phyloP scores from a whole-genome alignment of 768 basidiomycete genomes.

The Mycena sanguinolenta region DNA sequence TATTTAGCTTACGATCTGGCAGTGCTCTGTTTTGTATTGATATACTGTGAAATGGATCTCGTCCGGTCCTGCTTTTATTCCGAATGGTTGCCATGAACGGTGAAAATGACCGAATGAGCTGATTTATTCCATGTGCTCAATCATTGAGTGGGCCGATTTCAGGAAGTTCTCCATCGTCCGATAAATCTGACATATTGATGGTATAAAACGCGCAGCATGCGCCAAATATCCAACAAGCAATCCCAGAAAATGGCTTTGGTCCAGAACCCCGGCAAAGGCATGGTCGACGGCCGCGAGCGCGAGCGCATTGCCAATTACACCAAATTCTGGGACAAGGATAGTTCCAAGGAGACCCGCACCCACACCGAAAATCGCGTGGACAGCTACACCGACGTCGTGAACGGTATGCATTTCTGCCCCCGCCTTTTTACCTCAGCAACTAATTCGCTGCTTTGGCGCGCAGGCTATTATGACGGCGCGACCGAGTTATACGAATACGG shows the following conservation, averaged over 20 bases:
- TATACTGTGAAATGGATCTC: background rate
- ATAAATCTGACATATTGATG: background rate
- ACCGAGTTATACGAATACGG: constrained; percentile 97
- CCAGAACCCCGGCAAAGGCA: constrained; percentile 22
- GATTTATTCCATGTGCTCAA: background rate
- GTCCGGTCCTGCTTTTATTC: background rate
- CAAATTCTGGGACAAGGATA: constrained; percentile 92
- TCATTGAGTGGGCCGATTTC: background rate
- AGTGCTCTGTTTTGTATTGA: constrained; percentile 11
- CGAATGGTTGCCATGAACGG: too few species aligned
- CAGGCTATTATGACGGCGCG: constrained; percentile 97
- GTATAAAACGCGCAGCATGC: background rate
- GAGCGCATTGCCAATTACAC: constrained; percentile 73
- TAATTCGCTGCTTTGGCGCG: background rate
- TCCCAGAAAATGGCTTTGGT: constrained; percentile 46
- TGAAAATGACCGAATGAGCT: background rate
- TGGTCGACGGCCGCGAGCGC: constrained; percentile 35
- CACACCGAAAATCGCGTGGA: constrained; percentile 82
- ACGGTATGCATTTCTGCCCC: constrained; percentile 65
- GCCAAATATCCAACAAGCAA: background rate
- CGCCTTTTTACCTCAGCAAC: background rate
- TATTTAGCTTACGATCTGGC: constrained; percentile 23
- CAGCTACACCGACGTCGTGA: constrained; percentile 93
- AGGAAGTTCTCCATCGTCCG: background rate
- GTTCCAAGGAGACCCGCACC: constrained; percentile 70